Conservation (phyloP, 1,284 basidiomycete genomes). For the Fomitiporia mediterranea region DNA sequence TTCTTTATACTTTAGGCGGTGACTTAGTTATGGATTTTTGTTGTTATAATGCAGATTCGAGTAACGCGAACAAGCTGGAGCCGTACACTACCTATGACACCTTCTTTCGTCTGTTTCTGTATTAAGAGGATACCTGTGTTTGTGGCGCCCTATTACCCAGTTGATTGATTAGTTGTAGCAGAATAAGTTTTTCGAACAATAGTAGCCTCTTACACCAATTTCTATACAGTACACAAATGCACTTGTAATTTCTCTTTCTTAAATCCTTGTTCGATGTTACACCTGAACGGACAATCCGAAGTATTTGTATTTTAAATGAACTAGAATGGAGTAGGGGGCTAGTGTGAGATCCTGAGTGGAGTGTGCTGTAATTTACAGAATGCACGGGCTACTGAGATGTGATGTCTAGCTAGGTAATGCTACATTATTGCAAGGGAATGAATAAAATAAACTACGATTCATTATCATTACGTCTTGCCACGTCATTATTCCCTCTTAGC, state of each 20-base stretch:
- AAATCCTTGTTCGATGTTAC: background rate
- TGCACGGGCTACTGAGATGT: too few species aligned
- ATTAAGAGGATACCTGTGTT: background rate
- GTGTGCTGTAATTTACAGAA: too few species aligned
- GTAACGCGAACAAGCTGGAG: too few species aligned
- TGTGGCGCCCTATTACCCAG: background rate
- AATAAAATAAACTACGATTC: too few species aligned
- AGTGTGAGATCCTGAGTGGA: too few species aligned
- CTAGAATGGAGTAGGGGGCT: too few species aligned
- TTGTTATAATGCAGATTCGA: background rate
- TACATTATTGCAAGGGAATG: too few species aligned
- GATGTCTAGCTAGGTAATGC: too few species aligned
- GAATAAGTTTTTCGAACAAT: too few species aligned
- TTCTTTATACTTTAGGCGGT: background rate
- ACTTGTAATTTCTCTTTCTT: background rate
- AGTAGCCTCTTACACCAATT: background rate
- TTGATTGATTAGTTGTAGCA: background rate
- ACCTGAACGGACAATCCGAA: too few species aligned
- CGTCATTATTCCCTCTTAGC: too few species aligned
- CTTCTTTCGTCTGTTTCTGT: background rate
- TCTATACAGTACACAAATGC: background rate
- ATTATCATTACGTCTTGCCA: too few species aligned
- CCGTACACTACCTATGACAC: background rate
- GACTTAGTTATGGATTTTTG: background rate
- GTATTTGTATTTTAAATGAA: background rate